A percentile compares a stretch with the other conserved stretches of the same genome.
Conservation (phyloP, 176 grass and related monocot genomes). For the Cymbopogon citratus region DNA sequence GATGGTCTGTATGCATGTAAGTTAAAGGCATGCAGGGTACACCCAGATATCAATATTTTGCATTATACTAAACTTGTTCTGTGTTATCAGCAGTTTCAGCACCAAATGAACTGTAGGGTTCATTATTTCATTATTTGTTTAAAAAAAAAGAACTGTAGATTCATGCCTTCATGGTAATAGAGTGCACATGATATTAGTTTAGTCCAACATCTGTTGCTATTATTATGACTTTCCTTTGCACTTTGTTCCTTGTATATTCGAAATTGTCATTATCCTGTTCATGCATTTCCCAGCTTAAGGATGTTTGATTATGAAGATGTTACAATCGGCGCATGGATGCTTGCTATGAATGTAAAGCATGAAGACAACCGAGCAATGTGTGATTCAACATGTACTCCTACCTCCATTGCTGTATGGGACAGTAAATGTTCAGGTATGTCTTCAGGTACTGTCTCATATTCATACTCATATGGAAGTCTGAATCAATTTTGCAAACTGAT, state of each 20-base stretch:
- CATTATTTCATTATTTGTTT: not conserved
- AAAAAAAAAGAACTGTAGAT: not conserved
- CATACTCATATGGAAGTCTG: not conserved
- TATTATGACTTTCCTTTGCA: not conserved
- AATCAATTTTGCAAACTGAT: not conserved
- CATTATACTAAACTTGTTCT: not conserved
- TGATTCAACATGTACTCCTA: conserved; percentile 50
- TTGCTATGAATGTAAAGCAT: conserved; percentile 95
- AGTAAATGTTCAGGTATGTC: conserved; percentile 81
- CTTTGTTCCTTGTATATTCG: not conserved
- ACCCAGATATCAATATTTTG: not conserved
- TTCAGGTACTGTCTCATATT: not conserved
- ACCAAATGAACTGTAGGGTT: not conserved
- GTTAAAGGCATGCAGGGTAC: not conserved
- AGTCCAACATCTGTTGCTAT: not conserved
- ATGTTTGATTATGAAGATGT: conserved; percentile 97
- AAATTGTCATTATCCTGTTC: not conserved
- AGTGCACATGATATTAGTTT: not conserved
- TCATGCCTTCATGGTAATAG: not conserved
- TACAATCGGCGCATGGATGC: conserved; percentile 88
- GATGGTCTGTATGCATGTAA: not conserved
- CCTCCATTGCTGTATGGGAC: conserved; percentile 93
- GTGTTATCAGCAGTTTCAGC: not conserved
- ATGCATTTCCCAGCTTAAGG: conserved; percentile 64
- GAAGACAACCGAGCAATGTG: conserved; percentile 79